Evolutionary conservation across 306 rosid species (phyloP), one percentile per base, ranked within the genome.

Genomic region (Rosa rugosa): DNA sequence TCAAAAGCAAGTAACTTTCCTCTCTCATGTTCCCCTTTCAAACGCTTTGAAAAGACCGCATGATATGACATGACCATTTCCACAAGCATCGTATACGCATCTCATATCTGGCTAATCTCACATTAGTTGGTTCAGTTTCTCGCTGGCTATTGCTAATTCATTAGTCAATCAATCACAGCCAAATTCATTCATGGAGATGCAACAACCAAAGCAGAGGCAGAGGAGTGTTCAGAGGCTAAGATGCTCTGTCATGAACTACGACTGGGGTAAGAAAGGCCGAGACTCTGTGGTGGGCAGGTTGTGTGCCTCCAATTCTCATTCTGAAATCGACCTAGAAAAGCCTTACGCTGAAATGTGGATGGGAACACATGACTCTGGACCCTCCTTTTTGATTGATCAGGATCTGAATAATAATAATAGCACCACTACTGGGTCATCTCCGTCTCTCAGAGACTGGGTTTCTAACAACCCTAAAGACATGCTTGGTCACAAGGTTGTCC

Each of bases 391-490:
- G 44, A 73, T 79, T 62, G 65, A 62, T 23, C 68, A 62, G 3
- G 18, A 11, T 23, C 68, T 27, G 34, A 57, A 57, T 23, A 53
- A 53, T 23, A 53, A 53, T 20, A n/a, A 8, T 53, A 20, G 10
- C 60, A 53, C 60, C 23, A 53, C 60, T 53, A 7, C 60, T 53
- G 64, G 34, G 34, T 10, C 34, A 57, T 11, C 34, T 22, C 34
- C 14, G 14, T 57, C 94, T 42, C 94, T 95, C 47, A 92, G 89
- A 88, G 84, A 86, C 0, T 95, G 99, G 99, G 44, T 95, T 76
- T 82, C 70, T 20, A 60, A 79, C 42, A 95, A 92, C 79, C 99
- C 94, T 27, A 82, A 80, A 78, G 87, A 27, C 31, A 20, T 83
- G 77, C 91, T 95, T 20, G 99, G 99, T 1, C 76, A 90, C 12